These are phyloP conservation scores for Fallopia convolvulus DNA, from an alignment of 148 eudicot genomes.

Conservation along the genomic window DNA sequence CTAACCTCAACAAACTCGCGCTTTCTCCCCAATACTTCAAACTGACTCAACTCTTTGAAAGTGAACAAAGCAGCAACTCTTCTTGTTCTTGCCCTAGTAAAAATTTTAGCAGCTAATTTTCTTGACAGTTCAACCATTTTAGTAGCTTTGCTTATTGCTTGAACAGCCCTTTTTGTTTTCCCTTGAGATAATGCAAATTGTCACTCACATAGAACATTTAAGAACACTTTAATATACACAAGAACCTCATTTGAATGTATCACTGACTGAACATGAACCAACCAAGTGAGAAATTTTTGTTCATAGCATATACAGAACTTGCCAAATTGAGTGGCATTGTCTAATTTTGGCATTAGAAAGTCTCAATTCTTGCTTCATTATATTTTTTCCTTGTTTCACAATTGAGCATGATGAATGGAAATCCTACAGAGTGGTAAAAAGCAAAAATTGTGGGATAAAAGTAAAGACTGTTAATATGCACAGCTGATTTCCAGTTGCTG, in stretches of 20 bases:
- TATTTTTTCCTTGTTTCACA: neutral
- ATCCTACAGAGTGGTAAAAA: neutral
- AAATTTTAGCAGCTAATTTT: neutral
- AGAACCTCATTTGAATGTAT: neutral
- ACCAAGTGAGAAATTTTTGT: neutral
- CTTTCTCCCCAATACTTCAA: neutral
- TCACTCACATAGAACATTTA: neutral
- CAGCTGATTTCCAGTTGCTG: neutral
- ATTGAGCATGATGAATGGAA: neutral
- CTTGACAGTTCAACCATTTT: neutral
- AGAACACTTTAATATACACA: neutral
- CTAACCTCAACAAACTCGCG: slow-evolving; percentile 2
- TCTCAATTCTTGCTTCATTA: neutral
- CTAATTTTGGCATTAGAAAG: neutral
- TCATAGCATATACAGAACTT: no score
- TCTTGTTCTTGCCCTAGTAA: neutral
- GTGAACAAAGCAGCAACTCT: slow-evolving; percentile 1
- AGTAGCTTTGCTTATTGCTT: neutral
- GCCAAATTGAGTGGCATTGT: no score
- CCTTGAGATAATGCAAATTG: neutral
- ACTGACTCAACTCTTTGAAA: neutral
- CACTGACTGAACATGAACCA: neutral
- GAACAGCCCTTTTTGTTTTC: neutral
- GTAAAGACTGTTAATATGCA: neutral
- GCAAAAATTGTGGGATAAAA: neutral